Conservation (phyloP, 2,329 filamentous ascomycete genomes). For the Exophiala xenobiotica region DNA sequence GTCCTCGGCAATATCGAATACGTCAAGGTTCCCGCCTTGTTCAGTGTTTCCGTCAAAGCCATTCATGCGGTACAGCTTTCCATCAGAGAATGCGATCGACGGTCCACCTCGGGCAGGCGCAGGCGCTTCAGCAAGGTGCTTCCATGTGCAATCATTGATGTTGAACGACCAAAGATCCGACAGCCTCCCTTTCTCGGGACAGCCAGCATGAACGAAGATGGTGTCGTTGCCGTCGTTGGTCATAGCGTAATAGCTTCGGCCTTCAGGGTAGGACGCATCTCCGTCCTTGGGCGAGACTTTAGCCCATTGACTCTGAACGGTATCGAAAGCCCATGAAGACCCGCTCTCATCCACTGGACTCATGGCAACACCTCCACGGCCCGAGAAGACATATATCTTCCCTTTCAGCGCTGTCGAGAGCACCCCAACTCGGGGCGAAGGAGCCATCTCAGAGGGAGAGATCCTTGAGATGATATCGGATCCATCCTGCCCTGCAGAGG, state of each 20-base stretch:
- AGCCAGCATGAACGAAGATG: slow-evolving; percentile 75
- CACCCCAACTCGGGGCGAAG: slow-evolving; percentile 69
- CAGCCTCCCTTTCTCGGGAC: slow-evolving; percentile 61
- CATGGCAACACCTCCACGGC: slow-evolving; percentile 68
- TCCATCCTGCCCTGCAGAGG: no score
- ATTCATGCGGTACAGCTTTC: slow-evolving; percentile 73
- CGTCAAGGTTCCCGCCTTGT: slow-evolving; percentile 70
- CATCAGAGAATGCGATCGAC: slow-evolving; percentile 63
- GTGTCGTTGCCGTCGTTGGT: slow-evolving; percentile 64
- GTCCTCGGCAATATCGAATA: slow-evolving; percentile 46
- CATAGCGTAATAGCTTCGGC: slow-evolving; percentile 70
- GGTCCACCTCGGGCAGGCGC: slow-evolving; percentile 66
- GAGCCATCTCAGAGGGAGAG: no score
- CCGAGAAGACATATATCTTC: slow-evolving; percentile 78
- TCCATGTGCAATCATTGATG: slow-evolving; percentile 64
- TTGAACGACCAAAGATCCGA: slow-evolving; percentile 79
- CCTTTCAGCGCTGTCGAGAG: slow-evolving; percentile 67
- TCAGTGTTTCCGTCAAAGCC: slow-evolving; percentile 72
- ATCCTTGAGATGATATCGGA: no score
- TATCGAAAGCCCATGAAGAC: slow-evolving; percentile 73
- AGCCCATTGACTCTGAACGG: slow-evolving; percentile 63
- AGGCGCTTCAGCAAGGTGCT: slow-evolving; percentile 64
- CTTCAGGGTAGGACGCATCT: slow-evolving; percentile 53
- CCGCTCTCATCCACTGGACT: slow-evolving; percentile 71
- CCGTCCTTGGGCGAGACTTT: slow-evolving; percentile 58